Conservation (phyloP, 2,329 filamentous ascomycete species). For the Ophiostoma ulmi region DNA sequence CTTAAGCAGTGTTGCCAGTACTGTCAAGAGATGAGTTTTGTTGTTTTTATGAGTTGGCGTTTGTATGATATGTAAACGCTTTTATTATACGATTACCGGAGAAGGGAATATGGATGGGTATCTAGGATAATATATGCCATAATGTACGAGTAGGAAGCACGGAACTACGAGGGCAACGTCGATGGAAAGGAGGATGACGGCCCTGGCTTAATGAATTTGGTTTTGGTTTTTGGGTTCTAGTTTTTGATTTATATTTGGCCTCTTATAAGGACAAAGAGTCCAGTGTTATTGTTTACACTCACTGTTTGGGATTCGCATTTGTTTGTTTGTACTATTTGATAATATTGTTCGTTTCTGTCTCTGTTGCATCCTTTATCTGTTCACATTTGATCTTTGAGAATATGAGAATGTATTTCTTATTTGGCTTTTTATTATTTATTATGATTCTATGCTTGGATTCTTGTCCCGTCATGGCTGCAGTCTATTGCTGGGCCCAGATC, state of each 20-base stretch:
- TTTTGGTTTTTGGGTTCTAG: background rate
- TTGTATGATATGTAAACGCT: background rate
- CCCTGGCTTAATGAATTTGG: constrained; percentile 12
- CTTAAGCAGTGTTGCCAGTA: constrained; percentile 18
- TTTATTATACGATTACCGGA: background rate
- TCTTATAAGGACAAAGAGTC: background rate
- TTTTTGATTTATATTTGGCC: constrained; percentile 1
- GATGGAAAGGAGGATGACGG: background rate
- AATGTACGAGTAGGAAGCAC: constrained; percentile 11
- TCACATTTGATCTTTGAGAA: background rate
- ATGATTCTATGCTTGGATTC: background rate
- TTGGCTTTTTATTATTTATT: background rate
- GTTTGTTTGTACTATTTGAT: background rate
- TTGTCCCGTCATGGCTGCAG: background rate
- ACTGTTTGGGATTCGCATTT: background rate
- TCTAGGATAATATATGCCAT: constrained; percentile 10
- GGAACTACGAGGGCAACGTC: background rate
- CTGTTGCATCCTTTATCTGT: background rate
- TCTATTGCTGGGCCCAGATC: constrained; percentile 50
- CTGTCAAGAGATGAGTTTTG: constrained; percentile 17
- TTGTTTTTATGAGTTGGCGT: background rate
- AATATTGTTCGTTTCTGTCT: background rate
- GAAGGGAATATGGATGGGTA: background rate
- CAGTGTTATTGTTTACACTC: background rate
- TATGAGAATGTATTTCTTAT: background rate